These are phyloP conservation scores for Malassezia globosa DNA, from an alignment of 1,284 basidiomycete species.

Conservation along the genomic window DNA sequence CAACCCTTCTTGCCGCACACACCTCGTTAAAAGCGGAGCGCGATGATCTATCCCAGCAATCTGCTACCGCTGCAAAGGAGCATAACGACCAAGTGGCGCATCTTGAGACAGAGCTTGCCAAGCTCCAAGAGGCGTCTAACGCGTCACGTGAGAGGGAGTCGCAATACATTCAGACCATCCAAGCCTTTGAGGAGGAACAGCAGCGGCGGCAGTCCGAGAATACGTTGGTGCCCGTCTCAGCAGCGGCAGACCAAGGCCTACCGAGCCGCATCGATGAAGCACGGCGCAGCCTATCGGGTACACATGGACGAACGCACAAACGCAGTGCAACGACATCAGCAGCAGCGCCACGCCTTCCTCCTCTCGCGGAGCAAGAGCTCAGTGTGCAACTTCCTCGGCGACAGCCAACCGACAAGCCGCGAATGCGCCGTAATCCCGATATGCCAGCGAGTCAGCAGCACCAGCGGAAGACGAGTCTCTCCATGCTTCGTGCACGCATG, in stretches of 20 bases:
- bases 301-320: conserved; percentile 11
- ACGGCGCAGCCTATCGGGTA: no score
- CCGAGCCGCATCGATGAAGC: no score
- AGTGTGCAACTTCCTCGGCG: conserved; percentile 4
- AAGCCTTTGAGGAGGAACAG: background rate
- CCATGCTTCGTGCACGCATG: conserved; percentile 23
- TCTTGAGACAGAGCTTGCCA: background rate
- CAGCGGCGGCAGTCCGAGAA: background rate
- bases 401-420: background rate
- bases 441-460: conserved; percentile 17
- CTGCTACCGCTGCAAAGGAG: no score
- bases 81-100: background rate
- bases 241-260: background rate
- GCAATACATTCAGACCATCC: background rate
- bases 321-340: conserved; percentile 16
- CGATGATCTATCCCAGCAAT: background rate
- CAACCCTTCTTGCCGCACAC: background rate
- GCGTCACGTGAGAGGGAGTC: background rate
- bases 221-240: background rate
- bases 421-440: background rate
- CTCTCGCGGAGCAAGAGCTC: conserved; percentile 9
- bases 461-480: conserved; percentile 14
- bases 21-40: background rate
- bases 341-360: conserved; percentile 11
- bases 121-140: background rate